Percentiles rank a stretch among this genome's conserved stretches.
phyloP scores from a whole-genome alignment of 2,329 filamentous ascomycete genomes.

The Aphanoascus verrucosus region DNA sequence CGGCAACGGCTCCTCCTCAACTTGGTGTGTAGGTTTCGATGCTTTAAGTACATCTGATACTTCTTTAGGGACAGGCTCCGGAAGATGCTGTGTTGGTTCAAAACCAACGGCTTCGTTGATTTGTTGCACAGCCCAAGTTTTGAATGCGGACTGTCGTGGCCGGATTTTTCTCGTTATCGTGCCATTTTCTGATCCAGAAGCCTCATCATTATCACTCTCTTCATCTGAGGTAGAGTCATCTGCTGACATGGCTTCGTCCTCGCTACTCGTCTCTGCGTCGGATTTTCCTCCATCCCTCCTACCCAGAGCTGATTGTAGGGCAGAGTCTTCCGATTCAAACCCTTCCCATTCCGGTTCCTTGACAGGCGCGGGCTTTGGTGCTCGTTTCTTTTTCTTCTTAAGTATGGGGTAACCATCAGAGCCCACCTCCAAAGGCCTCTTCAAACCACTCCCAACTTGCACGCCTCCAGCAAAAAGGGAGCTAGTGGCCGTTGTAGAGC shows the following conservation, averaged over 20 bases:
- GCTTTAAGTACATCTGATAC: conserved; percentile 25
- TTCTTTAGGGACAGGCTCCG: conserved; percentile 25
- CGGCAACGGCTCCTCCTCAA: conserved; percentile 33
- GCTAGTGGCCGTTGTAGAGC: background rate
- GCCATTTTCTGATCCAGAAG: conserved; percentile 19
- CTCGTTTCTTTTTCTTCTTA: conserved; percentile 58
- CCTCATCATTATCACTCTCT: conserved; percentile 29
- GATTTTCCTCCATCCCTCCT: conserved; percentile 22
- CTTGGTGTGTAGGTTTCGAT: conserved; percentile 27
- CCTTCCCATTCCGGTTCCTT: conserved; percentile 38
- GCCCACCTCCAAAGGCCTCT: conserved; percentile 72
- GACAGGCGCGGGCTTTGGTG: conserved; percentile 22
- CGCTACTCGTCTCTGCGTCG: conserved; percentile 22
- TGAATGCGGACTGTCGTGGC: conserved; percentile 60
- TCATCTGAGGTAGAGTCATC: conserved; percentile 18
- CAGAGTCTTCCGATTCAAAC: conserved; percentile 31
- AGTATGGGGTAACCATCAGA: conserved; percentile 71
- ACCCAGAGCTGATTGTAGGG: conserved; percentile 23
- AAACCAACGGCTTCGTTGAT: conserved; percentile 74
- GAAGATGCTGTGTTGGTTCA: conserved; percentile 36
- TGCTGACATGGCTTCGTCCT: conserved; percentile 19
- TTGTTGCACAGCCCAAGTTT: conserved; percentile 80
- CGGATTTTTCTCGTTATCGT: conserved; percentile 19
- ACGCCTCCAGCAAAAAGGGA: conserved; percentile 1
- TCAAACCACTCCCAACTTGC: conserved; percentile 61